A percentile compares a stretch with the other conserved stretches of the same genome.
These are phyloP conservation scores for Plicaturopsis crispa DNA, from an alignment of 768 basidiomycete species.

Conservation along the genomic window DNA sequence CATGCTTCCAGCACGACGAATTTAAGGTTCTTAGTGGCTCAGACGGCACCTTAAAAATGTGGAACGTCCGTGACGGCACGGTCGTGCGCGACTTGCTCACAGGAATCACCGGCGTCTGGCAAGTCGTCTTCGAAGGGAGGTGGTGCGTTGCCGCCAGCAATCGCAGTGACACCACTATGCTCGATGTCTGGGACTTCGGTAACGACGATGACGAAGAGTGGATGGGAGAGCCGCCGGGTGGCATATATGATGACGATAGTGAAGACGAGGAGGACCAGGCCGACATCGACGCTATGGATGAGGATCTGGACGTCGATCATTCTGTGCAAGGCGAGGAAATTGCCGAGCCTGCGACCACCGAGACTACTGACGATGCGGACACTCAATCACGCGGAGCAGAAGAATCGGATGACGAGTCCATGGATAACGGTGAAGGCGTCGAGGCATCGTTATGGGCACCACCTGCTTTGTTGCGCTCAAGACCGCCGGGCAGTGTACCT, in stretches of 20 bases:
- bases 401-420: slow-evolving; percentile 21
- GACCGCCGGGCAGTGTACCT: too few species aligned
- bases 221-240: slow-evolving; percentile 71
- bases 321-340: slow-evolving; percentile 33
- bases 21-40: slow-evolving; percentile 94
- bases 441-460: slow-evolving; percentile 22
- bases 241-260: slow-evolving; percentile 64
- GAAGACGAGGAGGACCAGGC: slow-evolving; percentile 46
- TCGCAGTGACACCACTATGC: slow-evolving; percentile 63
- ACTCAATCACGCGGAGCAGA: slow-evolving; percentile 19
- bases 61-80: slow-evolving; percentile 86
- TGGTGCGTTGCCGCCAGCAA: slow-evolving; percentile 95
- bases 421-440: slow-evolving; percentile 20
- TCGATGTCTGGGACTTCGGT: slow-evolving; percentile 91
- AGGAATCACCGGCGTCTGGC: slow-evolving; percentile 94
- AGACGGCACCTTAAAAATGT: slow-evolving; percentile 96
- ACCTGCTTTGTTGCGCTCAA: slow-evolving; percentile 17
- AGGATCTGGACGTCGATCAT: slow-evolving; percentile 37
- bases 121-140: slow-evolving; percentile 90
- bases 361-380: slow-evolving; percentile 19
- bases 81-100: slow-evolving; percentile 85
- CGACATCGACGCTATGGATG: slow-evolving; percentile 70
- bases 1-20: slow-evolving; percentile 98
- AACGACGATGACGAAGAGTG: slow-evolving; percentile 69
- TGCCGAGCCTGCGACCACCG: slow-evolving; percentile 23